Evolutionary conservation across 2,329 filamentous ascomycete species (phyloP), one percentile per base, ranked within the genome.

Genomic region (Zasmidium angulare): DNA sequence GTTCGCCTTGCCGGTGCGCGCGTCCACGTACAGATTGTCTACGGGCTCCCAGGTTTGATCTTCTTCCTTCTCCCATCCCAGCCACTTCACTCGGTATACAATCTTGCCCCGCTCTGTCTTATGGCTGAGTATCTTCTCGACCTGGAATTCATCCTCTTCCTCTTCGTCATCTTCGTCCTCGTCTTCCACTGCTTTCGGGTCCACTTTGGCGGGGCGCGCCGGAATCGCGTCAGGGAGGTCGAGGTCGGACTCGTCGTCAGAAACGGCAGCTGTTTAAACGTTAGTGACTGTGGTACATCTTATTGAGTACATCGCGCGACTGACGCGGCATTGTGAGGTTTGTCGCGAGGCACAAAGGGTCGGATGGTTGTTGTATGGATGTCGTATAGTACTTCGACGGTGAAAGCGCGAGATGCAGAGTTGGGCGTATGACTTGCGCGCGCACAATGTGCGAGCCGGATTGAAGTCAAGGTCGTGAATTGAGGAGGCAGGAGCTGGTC

Each of bases 31-130:
- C 84, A 91, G 77, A 66, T 92, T 93, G 11, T 86, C 84, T 67
- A 90, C 87, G 0, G 89, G 87, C 71, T 95, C 90, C 90, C 89
- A 93, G 0, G 90, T 95, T 68, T 84, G 76, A 65, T 95, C 90
- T 0, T 78, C 73, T 62, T 86, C 85, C 62, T 86, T 83, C 0
- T 89, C 84, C 62, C 88, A 95, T 2, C 90, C 90, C 64, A 90
- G 85, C 90, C 90, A 95, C 69, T 93, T 92, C 36, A 95, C 89
- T 53, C 88, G 81, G 69, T 89, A 92, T 50, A 81, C 80, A 0
- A 86, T 68, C 3, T 73, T 71, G 20, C 83, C 83, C 77, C 85
- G 60, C 10, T 83, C 79, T 48, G 88, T 80, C 56, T 83, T 81
- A 74, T 93, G 90, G 29, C 77, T 80, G 49, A 87, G 71, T 66